These are phyloP conservation scores for Metarhizium album DNA, from an alignment of 2,329 filamentous ascomycete species.

Conservation along the genomic window DNA sequence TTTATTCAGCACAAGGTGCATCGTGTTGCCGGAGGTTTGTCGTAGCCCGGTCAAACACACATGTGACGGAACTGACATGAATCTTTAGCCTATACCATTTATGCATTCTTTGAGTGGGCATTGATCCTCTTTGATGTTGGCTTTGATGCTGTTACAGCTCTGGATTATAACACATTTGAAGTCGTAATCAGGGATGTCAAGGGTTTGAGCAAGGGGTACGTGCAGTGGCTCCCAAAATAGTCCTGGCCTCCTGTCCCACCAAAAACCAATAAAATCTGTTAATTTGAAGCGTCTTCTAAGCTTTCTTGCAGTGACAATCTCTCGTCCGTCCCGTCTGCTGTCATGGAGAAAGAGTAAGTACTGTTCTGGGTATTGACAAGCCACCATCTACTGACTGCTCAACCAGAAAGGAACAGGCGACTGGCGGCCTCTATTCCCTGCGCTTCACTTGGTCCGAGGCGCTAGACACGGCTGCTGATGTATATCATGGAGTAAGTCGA, in stretches of 20 bases:
- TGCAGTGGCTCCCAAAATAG: constrained; percentile 90
- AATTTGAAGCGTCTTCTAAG: constrained; percentile 29
- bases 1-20: constrained; percentile 99
- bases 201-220: constrained; percentile 94
- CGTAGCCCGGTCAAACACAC: neutral
- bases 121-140: constrained; percentile 90
- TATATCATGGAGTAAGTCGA: constrained; percentile 74
- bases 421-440: constrained; percentile 57
- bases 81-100: constrained; percentile 78
- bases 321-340: constrained; percentile 35
- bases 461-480: constrained; percentile 73
- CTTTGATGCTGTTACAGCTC: constrained; percentile 87
- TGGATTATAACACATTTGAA: constrained; percentile 87
- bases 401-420: constrained; percentile 62
- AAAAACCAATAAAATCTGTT: constrained; percentile 21
- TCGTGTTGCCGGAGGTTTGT: constrained; percentile 78
- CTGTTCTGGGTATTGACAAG: neutral
- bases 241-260: constrained; percentile 23
- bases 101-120: constrained; percentile 96
- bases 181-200: constrained; percentile 80
- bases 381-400: constrained; percentile 12
- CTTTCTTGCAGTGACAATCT: constrained; percentile 33
- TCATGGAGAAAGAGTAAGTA: constrained; percentile 65
- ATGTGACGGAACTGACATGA: neutral
- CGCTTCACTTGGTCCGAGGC: constrained; percentile 64